Evolutionary conservation across 805 yeast genomes (phyloP).

Genomic region (Saccharomyces paradoxus): DNA sequence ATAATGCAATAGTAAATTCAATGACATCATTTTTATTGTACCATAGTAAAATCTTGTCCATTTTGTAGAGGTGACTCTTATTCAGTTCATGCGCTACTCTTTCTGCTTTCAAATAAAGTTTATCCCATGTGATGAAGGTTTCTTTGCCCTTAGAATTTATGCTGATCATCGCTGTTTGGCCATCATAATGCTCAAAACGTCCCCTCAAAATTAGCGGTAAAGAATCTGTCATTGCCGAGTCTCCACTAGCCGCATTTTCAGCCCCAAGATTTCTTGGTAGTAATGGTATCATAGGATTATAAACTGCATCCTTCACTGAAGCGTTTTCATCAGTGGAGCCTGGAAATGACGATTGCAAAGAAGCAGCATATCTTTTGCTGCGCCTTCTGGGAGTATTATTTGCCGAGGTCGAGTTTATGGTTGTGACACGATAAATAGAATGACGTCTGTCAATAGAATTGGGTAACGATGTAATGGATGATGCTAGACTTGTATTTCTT

Average conservation of each 20-base stretch:
- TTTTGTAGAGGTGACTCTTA: constrained; percentile 51
- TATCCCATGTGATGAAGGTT: constrained; percentile 79
- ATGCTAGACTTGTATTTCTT: neutral
- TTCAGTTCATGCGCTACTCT: constrained; percentile 57
- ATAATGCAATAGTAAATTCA: constrained; percentile 76
- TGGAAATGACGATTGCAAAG: constrained; percentile 27
- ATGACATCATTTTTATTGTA: constrained; percentile 77
- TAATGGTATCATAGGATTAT: constrained; percentile 30
- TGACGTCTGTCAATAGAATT: constrained; percentile 2
- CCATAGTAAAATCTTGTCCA: constrained; percentile 76
- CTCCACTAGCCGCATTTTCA: constrained; percentile 23
- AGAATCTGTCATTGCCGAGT: constrained; percentile 44
- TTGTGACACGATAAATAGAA: constrained; percentile 25
- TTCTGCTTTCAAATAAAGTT: constrained; percentile 71
- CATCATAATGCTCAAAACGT: constrained; percentile 57
- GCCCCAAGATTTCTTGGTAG: constrained; percentile 38
- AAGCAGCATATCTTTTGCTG: constrained; percentile 10
- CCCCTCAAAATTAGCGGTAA: constrained; percentile 65
- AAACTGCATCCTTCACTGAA: constrained; percentile 5
- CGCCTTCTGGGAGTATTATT: constrained; percentile 9
- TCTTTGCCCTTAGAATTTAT: constrained; percentile 81
- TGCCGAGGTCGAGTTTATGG: constrained; percentile 22
- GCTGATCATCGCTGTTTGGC: constrained; percentile 62
- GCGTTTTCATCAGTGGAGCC: constrained; percentile 4
- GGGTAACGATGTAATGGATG: neutral